Conservation (phyloP, 2,329 filamentous ascomycete genomes). For the Arthrinium phaeospermum region DNA sequence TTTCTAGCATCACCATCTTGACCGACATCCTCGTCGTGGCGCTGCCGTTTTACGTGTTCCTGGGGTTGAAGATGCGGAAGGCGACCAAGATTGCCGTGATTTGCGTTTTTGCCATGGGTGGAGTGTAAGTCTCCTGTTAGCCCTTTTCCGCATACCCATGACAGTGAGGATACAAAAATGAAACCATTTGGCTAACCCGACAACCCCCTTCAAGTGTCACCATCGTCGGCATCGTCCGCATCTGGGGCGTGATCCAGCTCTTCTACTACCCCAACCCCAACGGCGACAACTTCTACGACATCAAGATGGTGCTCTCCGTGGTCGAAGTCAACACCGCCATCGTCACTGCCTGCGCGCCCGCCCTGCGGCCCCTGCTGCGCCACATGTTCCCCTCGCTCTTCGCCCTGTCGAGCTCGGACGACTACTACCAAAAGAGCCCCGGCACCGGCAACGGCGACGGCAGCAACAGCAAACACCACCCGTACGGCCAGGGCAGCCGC, state of each 20-base stretch:
- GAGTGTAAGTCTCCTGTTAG: neutral
- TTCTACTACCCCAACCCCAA: conserved; percentile 14
- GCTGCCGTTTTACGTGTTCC: conserved; percentile 46
- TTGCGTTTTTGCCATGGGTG: conserved; percentile 43
- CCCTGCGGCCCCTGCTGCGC: conserved; percentile 11
- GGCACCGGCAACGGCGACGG: neutral
- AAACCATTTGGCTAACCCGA: neutral
- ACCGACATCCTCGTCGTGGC: conserved; percentile 45
- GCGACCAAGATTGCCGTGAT: conserved; percentile 43
- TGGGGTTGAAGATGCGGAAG: conserved; percentile 43
- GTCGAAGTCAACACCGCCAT: conserved; percentile 21
- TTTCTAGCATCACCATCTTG: conserved; percentile 43
- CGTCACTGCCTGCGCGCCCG: conserved; percentile 17
- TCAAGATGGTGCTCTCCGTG: conserved; percentile 22
- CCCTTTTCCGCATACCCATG: neutral
- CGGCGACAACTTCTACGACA: conserved; percentile 20
- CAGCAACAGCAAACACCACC: neutral
- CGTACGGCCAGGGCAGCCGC: neutral
- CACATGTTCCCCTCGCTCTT: conserved; percentile 21
- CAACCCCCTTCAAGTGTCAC: neutral
- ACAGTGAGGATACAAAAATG: no score
- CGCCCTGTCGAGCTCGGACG: conserved; percentile 21
- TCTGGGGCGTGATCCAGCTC: conserved; percentile 16
- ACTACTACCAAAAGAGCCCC: conserved; percentile 12
- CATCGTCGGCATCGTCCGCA: conserved; percentile 13